Evolutionary conservation across 78 protist species (phyloP).

Genomic region (Dictyostelium purpureum): DNA sequence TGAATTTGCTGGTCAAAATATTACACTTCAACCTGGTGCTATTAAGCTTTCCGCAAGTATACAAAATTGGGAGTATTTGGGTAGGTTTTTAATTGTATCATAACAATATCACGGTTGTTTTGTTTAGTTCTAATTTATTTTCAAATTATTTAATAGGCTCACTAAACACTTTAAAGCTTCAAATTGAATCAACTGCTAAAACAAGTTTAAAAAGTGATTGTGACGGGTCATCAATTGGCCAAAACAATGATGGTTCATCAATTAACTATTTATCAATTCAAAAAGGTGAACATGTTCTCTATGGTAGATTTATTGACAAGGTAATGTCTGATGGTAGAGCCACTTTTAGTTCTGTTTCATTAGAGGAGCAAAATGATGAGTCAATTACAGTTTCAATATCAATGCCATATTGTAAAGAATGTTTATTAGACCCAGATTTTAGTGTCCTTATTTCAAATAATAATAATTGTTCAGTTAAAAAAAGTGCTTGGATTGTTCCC

Average conservation of each 20-base stretch:
- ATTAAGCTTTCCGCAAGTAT: constrained; percentile 24
- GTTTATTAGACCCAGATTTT: constrained; percentile 44
- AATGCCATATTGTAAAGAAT: constrained; percentile 4
- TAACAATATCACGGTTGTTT: too few species aligned
- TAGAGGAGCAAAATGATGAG: neutral
- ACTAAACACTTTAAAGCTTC: constrained; percentile 9
- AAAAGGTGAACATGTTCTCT: constrained; percentile 5
- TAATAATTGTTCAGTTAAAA: neutral
- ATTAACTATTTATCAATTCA: constrained; percentile 21
- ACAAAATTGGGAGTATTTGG: constrained; percentile 30
- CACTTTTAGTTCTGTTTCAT: neutral
- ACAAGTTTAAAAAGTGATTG: neutral
- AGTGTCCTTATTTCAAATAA: neutral
- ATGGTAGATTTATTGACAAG: constrained; percentile 37
- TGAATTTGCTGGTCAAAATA: constrained; percentile 28
- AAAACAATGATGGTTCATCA: neutral
- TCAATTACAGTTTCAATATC: neutral
- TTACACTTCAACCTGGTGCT: neutral
- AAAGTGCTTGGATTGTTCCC: too few species aligned
- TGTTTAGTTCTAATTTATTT: too few species aligned
- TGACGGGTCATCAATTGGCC: neutral
- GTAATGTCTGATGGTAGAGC: constrained; percentile 26
- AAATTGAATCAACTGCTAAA: neutral
- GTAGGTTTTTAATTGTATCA: too few species aligned
- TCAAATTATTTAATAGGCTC: too few species aligned